Percentiles rank a stretch among this genome's conserved stretches.
phyloP scores from a whole-genome alignment of 257 asterid genomes.

The Solanum commersonii region DNA sequence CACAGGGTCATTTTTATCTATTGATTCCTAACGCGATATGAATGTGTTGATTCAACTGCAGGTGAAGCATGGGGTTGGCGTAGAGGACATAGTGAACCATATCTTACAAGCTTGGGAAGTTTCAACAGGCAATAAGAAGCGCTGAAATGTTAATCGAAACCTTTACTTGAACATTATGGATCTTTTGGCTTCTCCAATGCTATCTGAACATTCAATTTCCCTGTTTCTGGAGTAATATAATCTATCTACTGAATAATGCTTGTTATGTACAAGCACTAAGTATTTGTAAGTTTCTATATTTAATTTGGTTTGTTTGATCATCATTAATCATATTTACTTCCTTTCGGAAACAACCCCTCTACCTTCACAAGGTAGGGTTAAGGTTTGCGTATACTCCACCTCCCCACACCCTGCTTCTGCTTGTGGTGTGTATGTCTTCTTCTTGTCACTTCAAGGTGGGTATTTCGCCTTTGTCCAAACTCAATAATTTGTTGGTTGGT shows the following conservation, averaged over 20 bases:
- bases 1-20: neutral
- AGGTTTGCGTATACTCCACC: neutral
- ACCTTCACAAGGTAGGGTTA: neutral
- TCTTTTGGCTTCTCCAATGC: neutral
- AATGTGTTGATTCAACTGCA: slow-evolving; percentile 11
- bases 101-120: slow-evolving; percentile 71
- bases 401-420: neutral
- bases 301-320: neutral
- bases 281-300: neutral
- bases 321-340: neutral
- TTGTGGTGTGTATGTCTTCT: neutral
- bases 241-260: neutral
- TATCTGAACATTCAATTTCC: neutral
- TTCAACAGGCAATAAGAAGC: slow-evolving; percentile 55
- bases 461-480: neutral
- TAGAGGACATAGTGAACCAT: slow-evolving; percentile 62
- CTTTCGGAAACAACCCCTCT: neutral
- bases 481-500: neutral
- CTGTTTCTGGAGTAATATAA: neutral
- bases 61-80: slow-evolving; percentile 97
- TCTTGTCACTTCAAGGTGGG: neutral
- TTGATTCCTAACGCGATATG: neutral
- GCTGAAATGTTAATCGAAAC: slow-evolving; percentile 1
- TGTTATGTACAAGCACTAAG: neutral
- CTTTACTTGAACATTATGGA: neutral